Evolutionary conservation across 2,329 filamentous ascomycete species (phyloP), one percentile per base, ranked within the genome.

Genomic region (Clonostachys sp.): DNA sequence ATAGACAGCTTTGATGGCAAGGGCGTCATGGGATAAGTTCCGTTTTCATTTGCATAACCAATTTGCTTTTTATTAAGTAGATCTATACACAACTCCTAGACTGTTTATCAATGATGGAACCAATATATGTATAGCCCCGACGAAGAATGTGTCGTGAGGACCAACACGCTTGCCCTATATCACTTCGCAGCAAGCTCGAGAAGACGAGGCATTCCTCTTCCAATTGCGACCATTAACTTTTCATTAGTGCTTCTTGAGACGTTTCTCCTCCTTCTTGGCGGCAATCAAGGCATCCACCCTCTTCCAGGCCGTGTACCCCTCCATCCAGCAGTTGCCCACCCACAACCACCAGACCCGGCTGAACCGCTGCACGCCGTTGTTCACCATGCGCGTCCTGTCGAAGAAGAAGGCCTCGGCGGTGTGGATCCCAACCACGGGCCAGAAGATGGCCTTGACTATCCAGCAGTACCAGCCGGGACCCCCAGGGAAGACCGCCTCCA

Each of bases 351-450:
- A 85, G 13, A 77, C 53, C n/a, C 41, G 41, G 7, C 65, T 66
- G 8, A 73, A 70, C 34, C 65, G 61, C 49, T 63, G 61, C 12
- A 84, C 72, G 7, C 73, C 72, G 53, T 76, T 72, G 59, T 61
- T 74, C 46, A 56, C 57, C 50, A 83, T 60, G 49, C 73, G 65
- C 44, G 66, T 70, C 40, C 60, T 64, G 52, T 77, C 74, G 55
- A 85, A 69, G 59, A 72, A 68, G 41, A 67, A 66, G n/a, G 74
- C 67, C 71, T 96, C 92, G 4, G 64, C 49, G 0, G 73, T 18
- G 65, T 96, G 92, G 12, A 89, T 77, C 0, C 59, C 71, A 2
- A 89, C 5, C 48, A 91, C 78, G 1, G 79, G 71, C 17, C 70
- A 55, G 46, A 86, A 70, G 40, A 92, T 68, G 13, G 68, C 61